phyloP scores from a whole-genome alignment of 2,329 filamentous ascomycete species.

The Colletotrichum incanum region DNA sequence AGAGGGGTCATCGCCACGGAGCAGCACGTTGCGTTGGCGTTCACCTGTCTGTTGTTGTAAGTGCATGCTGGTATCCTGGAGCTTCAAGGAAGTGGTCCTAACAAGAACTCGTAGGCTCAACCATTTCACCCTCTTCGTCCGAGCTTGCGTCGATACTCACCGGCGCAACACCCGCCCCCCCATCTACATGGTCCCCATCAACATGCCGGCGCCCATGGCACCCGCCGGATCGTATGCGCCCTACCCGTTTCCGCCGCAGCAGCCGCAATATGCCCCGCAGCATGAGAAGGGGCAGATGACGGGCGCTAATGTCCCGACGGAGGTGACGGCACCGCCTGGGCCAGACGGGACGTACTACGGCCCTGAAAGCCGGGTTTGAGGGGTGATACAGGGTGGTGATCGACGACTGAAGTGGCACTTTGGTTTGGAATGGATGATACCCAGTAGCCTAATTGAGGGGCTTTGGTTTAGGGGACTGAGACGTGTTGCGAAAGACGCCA shows the following conservation, averaged over 20 bases:
- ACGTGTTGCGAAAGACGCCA: not conserved
- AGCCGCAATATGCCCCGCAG: not conserved
- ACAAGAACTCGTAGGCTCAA: slow-evolving; percentile 41
- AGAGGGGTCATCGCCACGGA: slow-evolving; percentile 1
- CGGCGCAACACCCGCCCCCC: slow-evolving; percentile 47
- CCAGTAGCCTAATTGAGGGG: not conserved
- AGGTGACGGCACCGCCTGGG: not conserved
- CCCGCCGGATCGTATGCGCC: slow-evolving; percentile 17
- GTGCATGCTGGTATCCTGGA: not conserved
- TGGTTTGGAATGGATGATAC: not conserved
- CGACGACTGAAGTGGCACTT: no score
- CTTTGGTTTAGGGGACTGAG: not conserved
- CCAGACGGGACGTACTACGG: slow-evolving; percentile 26
- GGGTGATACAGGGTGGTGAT: not conserved
- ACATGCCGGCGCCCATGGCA: slow-evolving; percentile 14
- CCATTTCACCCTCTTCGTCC: slow-evolving; percentile 58
- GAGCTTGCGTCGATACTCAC: slow-evolving; percentile 57
- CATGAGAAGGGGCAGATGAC: slow-evolving; percentile 3
- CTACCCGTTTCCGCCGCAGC: slow-evolving; percentile 15
- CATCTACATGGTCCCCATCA: slow-evolving; percentile 30
- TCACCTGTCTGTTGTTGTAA: slow-evolving; percentile 42
- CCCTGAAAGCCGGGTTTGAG: not conserved
- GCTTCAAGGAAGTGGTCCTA: not conserved
- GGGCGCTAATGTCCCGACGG: not conserved
- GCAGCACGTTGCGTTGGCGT: slow-evolving; percentile 44